Conservation (phyloP, 352 stramenopile species). For the Globisporangium camurandrum region DNA sequence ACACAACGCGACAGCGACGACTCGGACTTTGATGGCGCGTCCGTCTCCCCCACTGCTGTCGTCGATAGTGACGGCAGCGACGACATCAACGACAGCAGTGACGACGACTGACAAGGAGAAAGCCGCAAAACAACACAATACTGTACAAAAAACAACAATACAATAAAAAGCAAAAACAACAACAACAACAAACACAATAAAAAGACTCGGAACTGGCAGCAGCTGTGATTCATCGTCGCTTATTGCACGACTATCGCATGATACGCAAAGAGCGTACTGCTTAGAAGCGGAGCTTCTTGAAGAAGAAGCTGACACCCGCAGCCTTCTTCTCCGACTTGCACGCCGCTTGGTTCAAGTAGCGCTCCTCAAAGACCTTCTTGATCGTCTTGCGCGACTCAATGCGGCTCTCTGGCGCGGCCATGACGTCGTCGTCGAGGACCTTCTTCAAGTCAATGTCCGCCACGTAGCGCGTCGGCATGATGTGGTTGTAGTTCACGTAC, state of each 20-base stretch:
- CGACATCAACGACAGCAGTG: background rate
- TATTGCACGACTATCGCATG: no score
- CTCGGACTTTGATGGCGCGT: no score
- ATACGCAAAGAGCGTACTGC: constrained; percentile 20
- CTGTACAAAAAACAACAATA: background rate
- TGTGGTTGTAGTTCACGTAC: constrained; percentile 99
- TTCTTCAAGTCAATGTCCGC: constrained; percentile 99
- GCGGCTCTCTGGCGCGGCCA: constrained; percentile 74
- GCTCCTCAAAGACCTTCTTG: constrained; percentile 99
- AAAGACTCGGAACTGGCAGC: constrained; percentile 39
- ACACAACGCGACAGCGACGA: constrained; percentile 17
- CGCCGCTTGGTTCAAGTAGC: constrained; percentile 93
- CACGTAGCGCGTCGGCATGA: constrained; percentile 99
- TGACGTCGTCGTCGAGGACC: constrained; percentile 88
- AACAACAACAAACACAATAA: background rate
- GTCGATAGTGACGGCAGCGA: background rate
- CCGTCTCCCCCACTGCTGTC: no score
- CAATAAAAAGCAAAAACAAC: constrained; percentile 7
- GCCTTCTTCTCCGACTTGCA: constrained; percentile 98
- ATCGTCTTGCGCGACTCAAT: constrained; percentile 96
- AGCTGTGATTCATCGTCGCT: no score
- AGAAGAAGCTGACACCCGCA: constrained; percentile 97
- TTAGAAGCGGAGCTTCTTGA: constrained; percentile 99
- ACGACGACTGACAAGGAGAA: background rate
- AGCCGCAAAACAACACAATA: background rate